Evolutionary conservation across 805 yeast species (phyloP).

Genomic region (Myxozyma mucilagina): DNA sequence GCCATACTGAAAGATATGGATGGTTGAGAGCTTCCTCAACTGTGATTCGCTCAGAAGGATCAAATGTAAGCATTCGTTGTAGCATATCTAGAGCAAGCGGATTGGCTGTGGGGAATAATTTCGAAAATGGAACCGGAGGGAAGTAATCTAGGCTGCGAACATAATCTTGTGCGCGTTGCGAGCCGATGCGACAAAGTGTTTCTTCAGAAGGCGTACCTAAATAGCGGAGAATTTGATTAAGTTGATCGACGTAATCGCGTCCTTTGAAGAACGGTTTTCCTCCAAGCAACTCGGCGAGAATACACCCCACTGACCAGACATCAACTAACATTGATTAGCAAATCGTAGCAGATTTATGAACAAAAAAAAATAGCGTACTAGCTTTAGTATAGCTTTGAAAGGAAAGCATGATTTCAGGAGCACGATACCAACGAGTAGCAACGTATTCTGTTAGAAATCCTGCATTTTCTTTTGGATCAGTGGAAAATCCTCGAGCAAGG

Average conservation of each 20-base stretch:
- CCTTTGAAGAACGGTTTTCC: constrained; percentile 93
- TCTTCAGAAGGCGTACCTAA: constrained; percentile 89
- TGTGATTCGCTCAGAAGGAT: constrained; percentile 78
- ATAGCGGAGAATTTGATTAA: constrained; percentile 80
- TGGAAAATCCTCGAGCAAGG: constrained; percentile 85
- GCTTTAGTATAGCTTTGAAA: constrained; percentile 95
- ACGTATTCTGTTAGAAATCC: constrained; percentile 98
- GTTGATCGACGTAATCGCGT: constrained; percentile 92
- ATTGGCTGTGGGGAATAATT: constrained; percentile 79
- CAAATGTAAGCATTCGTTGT: constrained; percentile 77
- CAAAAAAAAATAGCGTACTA: constrained; percentile 38
- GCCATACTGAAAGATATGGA: constrained; percentile 88
- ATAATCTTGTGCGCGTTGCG: constrained; percentile 82
- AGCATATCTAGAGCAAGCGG: constrained; percentile 79
- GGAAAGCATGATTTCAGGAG: constrained; percentile 95
- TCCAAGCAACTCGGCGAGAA: constrained; percentile 88
- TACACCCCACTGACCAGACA: constrained; percentile 98
- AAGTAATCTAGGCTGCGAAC: constrained; percentile 82
- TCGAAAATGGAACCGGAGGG: constrained; percentile 71
- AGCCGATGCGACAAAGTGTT: constrained; percentile 69
- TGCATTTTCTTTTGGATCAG: constrained; percentile 77
- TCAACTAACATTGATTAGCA: constrained; percentile 54
- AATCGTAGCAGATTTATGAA: background rate
- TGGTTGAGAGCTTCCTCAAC: constrained; percentile 88
- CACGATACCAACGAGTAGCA: constrained; percentile 98